A percentile compares a stretch with the other conserved stretches of the same genome.
Conservation (phyloP, 75 land plant genomes). For the Selaginella tamariscina region DNA sequence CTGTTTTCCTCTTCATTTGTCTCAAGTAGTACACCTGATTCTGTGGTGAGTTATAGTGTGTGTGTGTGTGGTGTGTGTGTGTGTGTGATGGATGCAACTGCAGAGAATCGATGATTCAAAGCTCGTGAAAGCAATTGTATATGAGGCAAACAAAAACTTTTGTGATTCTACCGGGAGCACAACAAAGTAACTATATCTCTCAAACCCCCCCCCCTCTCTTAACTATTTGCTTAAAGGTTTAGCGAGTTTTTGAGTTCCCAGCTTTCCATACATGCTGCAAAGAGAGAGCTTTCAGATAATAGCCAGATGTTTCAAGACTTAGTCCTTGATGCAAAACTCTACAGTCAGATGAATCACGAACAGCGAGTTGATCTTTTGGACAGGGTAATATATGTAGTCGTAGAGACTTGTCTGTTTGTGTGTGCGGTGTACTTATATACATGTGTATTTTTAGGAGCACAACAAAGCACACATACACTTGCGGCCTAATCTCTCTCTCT, state of each 20-base stretch:
- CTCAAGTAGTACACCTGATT: neutral
- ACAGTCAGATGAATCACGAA: constrained; percentile 15
- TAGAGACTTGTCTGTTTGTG: no score
- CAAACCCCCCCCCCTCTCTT: neutral
- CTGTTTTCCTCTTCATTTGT: neutral
- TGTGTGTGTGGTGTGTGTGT: neutral
- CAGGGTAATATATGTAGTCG: constrained; percentile 8
- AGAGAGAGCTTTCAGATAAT: neutral
- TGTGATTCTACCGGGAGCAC: constrained; percentile 20
- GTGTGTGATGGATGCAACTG: neutral
- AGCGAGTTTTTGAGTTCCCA: constrained; percentile 24
- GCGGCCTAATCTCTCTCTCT: no score
- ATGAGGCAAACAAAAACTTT: constrained; percentile 28
- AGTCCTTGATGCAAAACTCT: constrained; percentile 19
- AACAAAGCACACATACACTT: no score
- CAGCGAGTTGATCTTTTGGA: constrained; percentile 19
- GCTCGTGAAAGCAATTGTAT: constrained; percentile 28
- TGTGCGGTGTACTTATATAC: no score
- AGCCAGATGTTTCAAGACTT: constrained; percentile 9
- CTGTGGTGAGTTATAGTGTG: neutral
- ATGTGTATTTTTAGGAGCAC: no score
- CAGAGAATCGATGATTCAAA: constrained; percentile 21
- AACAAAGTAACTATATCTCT: constrained; percentile 12
- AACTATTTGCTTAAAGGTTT: constrained; percentile 20
- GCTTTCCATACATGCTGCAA: constrained; percentile 13